Conservation (phyloP, 139 green algal species). For the Coccomyxa sp. region DNA sequence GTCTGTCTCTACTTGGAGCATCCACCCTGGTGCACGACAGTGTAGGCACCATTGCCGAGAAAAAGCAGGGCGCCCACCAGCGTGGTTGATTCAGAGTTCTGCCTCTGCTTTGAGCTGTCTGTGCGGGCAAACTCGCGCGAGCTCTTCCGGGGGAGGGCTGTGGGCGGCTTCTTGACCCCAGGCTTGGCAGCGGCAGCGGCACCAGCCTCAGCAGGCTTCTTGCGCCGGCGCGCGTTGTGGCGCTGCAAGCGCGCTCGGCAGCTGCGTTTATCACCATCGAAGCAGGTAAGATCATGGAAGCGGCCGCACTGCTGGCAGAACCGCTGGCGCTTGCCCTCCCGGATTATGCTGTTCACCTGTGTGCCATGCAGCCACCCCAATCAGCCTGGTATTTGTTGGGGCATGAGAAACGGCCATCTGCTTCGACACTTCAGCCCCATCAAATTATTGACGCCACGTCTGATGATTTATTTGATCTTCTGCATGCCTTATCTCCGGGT, state of each 20-base stretch:
- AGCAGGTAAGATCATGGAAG: conserved; percentile 83
- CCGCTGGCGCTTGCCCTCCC: conserved; percentile 45
- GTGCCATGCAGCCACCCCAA: too few relatives aligned
- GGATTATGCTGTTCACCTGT: conserved; percentile 22
- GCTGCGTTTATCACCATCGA: conserved; percentile 79
- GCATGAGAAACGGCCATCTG: too few relatives aligned
- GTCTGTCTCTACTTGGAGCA: too few relatives aligned
- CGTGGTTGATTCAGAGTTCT: neutral
- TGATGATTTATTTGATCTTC: too few relatives aligned
- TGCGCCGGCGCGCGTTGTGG: conserved; percentile 57
- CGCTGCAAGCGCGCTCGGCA: conserved; percentile 48
- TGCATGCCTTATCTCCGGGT: too few relatives aligned
- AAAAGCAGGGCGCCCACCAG: too few relatives aligned
- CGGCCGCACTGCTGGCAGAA: conserved; percentile 91
- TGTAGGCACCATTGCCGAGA: too few relatives aligned
- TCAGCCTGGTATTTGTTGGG: too few relatives aligned
- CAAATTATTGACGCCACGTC: neutral
- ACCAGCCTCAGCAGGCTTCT: conserved; percentile 5
- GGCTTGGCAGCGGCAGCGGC: neutral
- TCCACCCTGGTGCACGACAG: too few relatives aligned
- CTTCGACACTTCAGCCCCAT: too few relatives aligned
- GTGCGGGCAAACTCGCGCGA: neutral
- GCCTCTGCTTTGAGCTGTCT: neutral
- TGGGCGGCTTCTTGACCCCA: neutral
- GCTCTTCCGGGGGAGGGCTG: neutral